Percentiles rank a stretch among this genome's conserved stretches.
phyloP scores from a whole-genome alignment of 2,329 filamentous ascomycete species.

The Pseudogymnoascus sp. region DNA sequence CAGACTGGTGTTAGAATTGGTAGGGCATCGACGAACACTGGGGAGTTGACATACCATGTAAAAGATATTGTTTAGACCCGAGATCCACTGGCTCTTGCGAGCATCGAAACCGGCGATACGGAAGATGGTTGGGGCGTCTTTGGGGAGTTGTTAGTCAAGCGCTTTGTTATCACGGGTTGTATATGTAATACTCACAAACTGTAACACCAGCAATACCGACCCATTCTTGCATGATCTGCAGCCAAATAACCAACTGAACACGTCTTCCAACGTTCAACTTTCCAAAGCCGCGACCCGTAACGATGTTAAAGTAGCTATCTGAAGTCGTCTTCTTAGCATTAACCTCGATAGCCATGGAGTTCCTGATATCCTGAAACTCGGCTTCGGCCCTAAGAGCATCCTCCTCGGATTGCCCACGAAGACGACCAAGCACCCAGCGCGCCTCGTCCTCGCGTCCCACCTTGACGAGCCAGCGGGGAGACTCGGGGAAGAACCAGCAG shows the following conservation, averaged over 20 bases:
- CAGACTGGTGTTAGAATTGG: constrained; percentile 19
- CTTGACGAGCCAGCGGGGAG: constrained; percentile 59
- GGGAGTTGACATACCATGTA: constrained; percentile 37
- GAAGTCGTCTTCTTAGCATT: constrained; percentile 42
- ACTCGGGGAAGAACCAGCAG: constrained; percentile 63
- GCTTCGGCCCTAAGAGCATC: constrained; percentile 46
- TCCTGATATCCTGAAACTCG: constrained; percentile 61
- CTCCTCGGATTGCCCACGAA: constrained; percentile 50
- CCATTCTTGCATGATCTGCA: constrained; percentile 65
- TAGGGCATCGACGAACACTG: constrained; percentile 34
- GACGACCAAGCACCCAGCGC: constrained; percentile 52
- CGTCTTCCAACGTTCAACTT: constrained; percentile 59
- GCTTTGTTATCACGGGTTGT: neutral
- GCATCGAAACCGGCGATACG: constrained; percentile 57
- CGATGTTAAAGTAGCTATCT: constrained; percentile 35
- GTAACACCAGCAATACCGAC: constrained; percentile 63
- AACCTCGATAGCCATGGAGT: constrained; percentile 54
- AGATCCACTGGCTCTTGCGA: constrained; percentile 54
- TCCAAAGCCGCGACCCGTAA: constrained; percentile 22
- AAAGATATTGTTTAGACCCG: constrained; percentile 47
- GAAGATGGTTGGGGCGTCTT: constrained; percentile 41
- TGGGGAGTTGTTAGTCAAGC: neutral
- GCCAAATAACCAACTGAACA: constrained; percentile 62
- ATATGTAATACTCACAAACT: constrained; percentile 34
- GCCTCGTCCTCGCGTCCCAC: constrained; percentile 59